Percentiles rank a stretch among this genome's conserved stretches.
These are phyloP conservation scores for Podila epicladia DNA, from an alignment of 192 early-diverging fungal species.

Conservation along the genomic window DNA sequence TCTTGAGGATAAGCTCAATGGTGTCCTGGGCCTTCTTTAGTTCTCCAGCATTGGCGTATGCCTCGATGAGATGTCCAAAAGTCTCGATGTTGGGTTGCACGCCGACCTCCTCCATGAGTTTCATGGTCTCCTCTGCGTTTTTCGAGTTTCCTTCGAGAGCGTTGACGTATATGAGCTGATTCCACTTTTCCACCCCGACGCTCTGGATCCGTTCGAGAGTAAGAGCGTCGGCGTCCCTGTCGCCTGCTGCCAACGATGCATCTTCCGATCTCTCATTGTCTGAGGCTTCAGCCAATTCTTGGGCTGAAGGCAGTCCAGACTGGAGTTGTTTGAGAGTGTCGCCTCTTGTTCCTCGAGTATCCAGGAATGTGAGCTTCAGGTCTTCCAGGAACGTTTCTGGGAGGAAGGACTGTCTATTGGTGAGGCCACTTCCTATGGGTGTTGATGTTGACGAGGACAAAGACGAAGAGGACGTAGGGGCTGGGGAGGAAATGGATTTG, in stretches of 20 bases:
- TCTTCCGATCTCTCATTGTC: background rate
- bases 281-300: conserved; percentile 8
- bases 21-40: conserved; percentile 66
- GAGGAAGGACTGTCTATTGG: conserved; percentile 16
- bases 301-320: conserved; percentile 11
- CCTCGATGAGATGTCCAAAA: conserved; percentile 82
- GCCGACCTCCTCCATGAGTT: conserved; percentile 62
- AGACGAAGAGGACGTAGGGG: background rate
- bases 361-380: conserved; percentile 30
- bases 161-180: conserved; percentile 37
- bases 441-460: conserved; percentile 2
- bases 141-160: conserved; percentile 30
- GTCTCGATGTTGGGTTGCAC: conserved; percentile 73
- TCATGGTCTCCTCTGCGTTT: conserved; percentile 38
- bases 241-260: background rate
- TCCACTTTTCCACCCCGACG: conserved; percentile 38
- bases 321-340: conserved; percentile 25
- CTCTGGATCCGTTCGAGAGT: conserved; percentile 19
- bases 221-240: conserved; percentile 5
- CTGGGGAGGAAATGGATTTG: conserved; percentile 16
- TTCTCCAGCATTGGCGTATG: conserved; percentile 76
- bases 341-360: conserved; percentile 22
- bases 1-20: conserved; percentile 70
- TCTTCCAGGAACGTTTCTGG: conserved; percentile 39
- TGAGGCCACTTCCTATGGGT: background rate